Conservation (phyloP, 2,329 filamentous ascomycete species). For the Nakataea oryzae region DNA sequence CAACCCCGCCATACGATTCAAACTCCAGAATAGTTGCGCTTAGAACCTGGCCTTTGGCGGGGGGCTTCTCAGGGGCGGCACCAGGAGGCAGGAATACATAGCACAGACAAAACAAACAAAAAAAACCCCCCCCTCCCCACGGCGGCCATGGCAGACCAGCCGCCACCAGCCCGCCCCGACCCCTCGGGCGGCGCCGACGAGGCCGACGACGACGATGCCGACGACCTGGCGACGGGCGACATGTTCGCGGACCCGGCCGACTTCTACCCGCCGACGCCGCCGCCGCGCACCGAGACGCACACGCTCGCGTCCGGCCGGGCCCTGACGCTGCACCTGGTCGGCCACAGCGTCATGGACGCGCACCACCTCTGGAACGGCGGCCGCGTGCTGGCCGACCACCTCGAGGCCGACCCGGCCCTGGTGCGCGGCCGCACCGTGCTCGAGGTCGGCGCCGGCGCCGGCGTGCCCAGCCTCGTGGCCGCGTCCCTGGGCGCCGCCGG, state of each 20-base stretch:
- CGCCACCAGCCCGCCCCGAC: neutral
- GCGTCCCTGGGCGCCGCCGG: conserved; percentile 59
- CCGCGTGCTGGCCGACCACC: conserved; percentile 65
- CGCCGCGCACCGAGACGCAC: conserved; percentile 64
- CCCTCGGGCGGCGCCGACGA: neutral
- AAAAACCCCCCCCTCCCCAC: neutral
- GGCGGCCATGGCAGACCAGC: neutral
- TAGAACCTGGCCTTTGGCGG: too few species aligned
- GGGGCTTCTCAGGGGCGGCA: neutral
- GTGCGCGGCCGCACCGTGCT: conserved; percentile 63
- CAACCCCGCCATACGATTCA: too few species aligned
- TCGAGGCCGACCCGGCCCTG: conserved; percentile 58
- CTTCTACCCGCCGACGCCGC: conserved; percentile 69
- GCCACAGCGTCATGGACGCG: conserved; percentile 79
- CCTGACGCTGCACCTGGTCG: conserved; percentile 52
- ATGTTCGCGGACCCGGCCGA: conserved; percentile 75
- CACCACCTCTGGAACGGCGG: conserved; percentile 89
- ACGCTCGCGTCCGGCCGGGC: conserved; percentile 51
- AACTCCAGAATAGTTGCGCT: too few species aligned
- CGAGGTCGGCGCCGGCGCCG: conserved; percentile 82
- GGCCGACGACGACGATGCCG: conserved; percentile 23
- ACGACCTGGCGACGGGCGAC: conserved; percentile 26
- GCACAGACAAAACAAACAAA: neutral
- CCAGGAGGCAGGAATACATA: neutral
- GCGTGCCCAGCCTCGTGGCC: conserved; percentile 70